Evolutionary conservation across 345 rosid genomes (phyloP).

Genomic region (Rhodamnia rubescens): DNA sequence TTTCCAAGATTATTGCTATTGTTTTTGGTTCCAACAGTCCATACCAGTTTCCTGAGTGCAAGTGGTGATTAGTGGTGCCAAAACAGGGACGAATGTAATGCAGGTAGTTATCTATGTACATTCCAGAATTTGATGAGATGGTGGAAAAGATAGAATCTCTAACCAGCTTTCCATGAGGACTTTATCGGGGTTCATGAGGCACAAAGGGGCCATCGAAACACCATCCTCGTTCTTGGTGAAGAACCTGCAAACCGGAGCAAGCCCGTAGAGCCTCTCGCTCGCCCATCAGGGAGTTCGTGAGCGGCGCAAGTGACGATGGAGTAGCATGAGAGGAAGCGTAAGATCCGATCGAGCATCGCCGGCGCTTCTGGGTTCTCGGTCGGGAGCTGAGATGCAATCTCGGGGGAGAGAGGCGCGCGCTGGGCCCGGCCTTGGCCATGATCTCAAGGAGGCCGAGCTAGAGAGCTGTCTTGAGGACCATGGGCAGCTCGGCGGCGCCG

Average conservation of each 20-base stretch:
- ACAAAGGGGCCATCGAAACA: conserved; percentile 14
- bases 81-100: neutral
- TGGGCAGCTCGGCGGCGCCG: conserved; percentile 12
- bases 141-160: neutral
- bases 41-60: too few species aligned
- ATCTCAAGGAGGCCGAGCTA: conserved; percentile 23
- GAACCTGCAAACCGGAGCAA: conserved; percentile 18
- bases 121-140: neutral
- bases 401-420: conserved; percentile 8
- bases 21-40: too few species aligned
- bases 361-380: conserved; percentile 17
- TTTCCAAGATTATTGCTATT: too few species aligned
- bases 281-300: conserved; percentile 1
- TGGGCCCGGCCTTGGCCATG: conserved; percentile 14
- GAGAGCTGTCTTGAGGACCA: conserved; percentile 19
- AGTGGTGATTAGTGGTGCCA: neutral
- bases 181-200: conserved; percentile 22
- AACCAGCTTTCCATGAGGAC: conserved; percentile 29
- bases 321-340: conserved; percentile 15
- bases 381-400: conserved; percentile 16
- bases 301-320: conserved; percentile 11
- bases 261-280: conserved; percentile 19
- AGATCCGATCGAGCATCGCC: conserved; percentile 13
- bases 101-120: neutral
- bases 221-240: conserved; percentile 25